phyloP scores from a whole-genome alignment of 108 stramenopile genomes.

The Asterionellopsis glacialis region DNA sequence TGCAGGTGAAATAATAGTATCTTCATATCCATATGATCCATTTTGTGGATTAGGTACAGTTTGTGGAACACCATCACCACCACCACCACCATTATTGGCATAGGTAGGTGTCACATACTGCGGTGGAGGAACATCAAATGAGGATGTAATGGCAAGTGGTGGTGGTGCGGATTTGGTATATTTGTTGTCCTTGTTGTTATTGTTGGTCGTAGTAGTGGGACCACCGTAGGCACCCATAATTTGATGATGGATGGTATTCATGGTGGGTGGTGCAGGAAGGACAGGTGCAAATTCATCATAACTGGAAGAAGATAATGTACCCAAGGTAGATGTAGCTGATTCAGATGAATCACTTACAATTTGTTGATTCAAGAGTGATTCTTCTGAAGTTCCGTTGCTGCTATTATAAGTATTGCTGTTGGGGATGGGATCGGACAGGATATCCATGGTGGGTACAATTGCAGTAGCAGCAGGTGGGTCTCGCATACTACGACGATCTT shows the following conservation, averaged over 20 bases:
- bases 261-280: conserved; percentile 1
- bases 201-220: neutral
- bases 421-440: neutral
- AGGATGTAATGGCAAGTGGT: neutral
- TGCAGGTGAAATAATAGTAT: neutral
- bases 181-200: neutral
- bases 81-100: neutral
- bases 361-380: too few species aligned
- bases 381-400: too few species aligned
- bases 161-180: neutral
- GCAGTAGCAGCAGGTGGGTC: neutral
- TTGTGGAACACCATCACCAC: neutral
- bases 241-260: neutral
- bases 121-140: neutral
- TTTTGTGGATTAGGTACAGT: too few species aligned
- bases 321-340: neutral
- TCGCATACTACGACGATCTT: neutral
- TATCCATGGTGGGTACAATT: conserved; percentile 3
- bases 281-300: conserved; percentile 14
- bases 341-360: neutral
- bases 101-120: neutral
- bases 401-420: neutral
- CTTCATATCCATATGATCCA: too few species aligned
- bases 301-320: neutral
- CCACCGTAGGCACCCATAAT: conserved; percentile 13